Base-by-base conservation (phyloP, 2,329 filamentous ascomycete genomes). In the Ophiognomonia clavigignenti-juglandacearum region DNA sequence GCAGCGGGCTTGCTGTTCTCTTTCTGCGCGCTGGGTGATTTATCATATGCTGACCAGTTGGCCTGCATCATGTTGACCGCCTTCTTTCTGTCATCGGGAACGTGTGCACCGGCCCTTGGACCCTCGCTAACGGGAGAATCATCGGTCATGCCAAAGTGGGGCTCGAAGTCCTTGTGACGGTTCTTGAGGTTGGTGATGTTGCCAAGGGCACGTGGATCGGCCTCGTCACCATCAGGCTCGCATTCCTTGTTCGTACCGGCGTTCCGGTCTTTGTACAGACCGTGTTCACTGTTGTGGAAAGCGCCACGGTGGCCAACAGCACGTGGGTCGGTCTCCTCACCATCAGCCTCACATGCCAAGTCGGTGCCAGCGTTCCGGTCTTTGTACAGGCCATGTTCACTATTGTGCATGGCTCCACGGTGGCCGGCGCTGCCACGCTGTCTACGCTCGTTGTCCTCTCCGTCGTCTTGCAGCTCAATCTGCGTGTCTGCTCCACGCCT, bases 391-490 rank as follows among this genome's bases (percentile, higher is more conserved):
- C 78, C 75, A 36, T 85, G 70, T 6, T 84, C 84, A 47, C 80
- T 80, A 65, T 88, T 89, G 48, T 82, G 76, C 31, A 67, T 74
- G n/a, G 73, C 66, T 37, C 78, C 80, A 47, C 72, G 75, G 43
- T 73, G 74, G 41, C 72, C 70, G 40, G 65, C 66, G 42, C 66
- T 60, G 39, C 65, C 59, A 43, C 73, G 72, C 45, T 75, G 71
- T 7, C 70, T 74, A 14, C 73, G 68, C 41, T 79, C 78, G 27
- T 77, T 77, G 41, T 79, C 82, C 46, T 91, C 83, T 40, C 80
- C 82, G 47, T 91, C 83, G 61, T 97, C 91, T 45, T 80, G 73
- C 58, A 96, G 78, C 52, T 93, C 83, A 61, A 96, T 96, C 65
- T 97, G 89, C 1, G 82, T 70, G 61, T 91, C 83, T 16, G 86